Evolutionary conservation across 352 stramenopile species (phyloP).

Genomic region (Globisporangium uncinulatum): DNA sequence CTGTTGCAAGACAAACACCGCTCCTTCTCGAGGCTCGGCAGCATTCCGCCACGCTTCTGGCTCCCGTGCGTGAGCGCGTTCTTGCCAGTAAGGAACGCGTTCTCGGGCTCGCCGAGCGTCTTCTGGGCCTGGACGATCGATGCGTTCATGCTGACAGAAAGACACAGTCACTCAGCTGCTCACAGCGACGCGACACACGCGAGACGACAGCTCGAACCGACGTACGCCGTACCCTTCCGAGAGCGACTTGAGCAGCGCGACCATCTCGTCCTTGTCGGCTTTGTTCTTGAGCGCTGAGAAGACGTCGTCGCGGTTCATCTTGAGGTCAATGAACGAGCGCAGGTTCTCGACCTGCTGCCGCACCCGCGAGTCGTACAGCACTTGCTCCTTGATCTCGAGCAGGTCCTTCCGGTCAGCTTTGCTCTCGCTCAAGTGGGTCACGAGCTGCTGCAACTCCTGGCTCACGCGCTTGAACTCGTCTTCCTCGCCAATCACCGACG

Average conservation of each 20-base stretch:
- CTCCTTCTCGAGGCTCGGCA: constrained; percentile 76
- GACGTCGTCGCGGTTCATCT: constrained; percentile 87
- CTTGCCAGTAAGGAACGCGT: constrained; percentile 71
- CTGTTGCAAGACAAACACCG: constrained; percentile 77
- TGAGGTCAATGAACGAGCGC: constrained; percentile 82
- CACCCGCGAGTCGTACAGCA: constrained; percentile 83
- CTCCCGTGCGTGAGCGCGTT: constrained; percentile 22
- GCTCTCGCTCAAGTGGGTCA: constrained; percentile 72
- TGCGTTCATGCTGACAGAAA: constrained; percentile 57
- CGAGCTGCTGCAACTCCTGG: constrained; percentile 75
- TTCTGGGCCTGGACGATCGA: constrained; percentile 67
- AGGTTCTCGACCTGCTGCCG: constrained; percentile 83
- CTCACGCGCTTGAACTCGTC: constrained; percentile 86
- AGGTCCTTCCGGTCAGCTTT: constrained; percentile 84
- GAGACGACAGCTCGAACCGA: background rate
- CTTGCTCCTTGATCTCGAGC: constrained; percentile 82
- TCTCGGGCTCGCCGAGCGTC: constrained; percentile 55
- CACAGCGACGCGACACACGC: background rate
- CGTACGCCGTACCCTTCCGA: constrained; percentile 34
- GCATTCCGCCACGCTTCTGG: constrained; percentile 42
- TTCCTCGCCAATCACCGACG: constrained; percentile 81
- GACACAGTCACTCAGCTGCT: background rate
- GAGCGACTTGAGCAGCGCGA: constrained; percentile 65
- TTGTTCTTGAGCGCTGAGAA: constrained; percentile 82
- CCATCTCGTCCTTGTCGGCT: constrained; percentile 83